Evolutionary conservation across 257 asterid genomes (phyloP), one percentile per base, ranked within the genome.

Genomic region (Avicennia marina): DNA sequence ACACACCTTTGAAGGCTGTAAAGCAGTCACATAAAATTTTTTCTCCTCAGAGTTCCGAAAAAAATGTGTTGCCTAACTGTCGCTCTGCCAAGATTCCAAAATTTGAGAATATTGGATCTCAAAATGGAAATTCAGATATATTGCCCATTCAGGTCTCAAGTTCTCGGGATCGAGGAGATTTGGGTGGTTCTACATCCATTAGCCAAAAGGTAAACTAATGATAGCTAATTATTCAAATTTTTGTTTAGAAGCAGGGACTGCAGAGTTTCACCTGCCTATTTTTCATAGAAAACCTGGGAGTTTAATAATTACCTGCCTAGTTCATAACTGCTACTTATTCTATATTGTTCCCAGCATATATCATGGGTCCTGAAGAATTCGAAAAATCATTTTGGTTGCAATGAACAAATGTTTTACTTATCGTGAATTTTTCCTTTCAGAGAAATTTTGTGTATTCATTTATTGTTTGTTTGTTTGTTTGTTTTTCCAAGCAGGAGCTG

Each of bases 401-500:
- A 19, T 68, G 46, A 39, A 19, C 15, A 24, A n/a, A n/a, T n/a
- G n/a, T 52, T 58, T 58, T 36, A 40, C n/a, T 1, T 32, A 5
- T 44, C 33, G 24, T 17, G 41, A 45, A 32, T n/a, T 42, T 59
- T 53, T 53, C 6, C 10, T 29, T 38, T 46, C 56, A 42, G 63
- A 67, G 64, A 59, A 16, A 51, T 13, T 29, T 29, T 29, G 8
- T 36, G n/a, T n/a, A n/a, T n/a, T n/a, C n/a, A n/a, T n/a, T n/a
- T n/a, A n/a, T 12, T 36, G 41, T 36, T 36, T 36, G 3, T 8
- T 29, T 29, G 7, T 29, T 29, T 29, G 7, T 8, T 29, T 29
- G 13, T 8, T 51, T 54, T 58, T 56, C 40, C 39, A 8, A 32
- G 1, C 68, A 82, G 81, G 74, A 65, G 53, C 76, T 84, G 5